phyloP scores from a whole-genome alignment of 768 basidiomycete species.

The Favolaschia claudopus region DNA sequence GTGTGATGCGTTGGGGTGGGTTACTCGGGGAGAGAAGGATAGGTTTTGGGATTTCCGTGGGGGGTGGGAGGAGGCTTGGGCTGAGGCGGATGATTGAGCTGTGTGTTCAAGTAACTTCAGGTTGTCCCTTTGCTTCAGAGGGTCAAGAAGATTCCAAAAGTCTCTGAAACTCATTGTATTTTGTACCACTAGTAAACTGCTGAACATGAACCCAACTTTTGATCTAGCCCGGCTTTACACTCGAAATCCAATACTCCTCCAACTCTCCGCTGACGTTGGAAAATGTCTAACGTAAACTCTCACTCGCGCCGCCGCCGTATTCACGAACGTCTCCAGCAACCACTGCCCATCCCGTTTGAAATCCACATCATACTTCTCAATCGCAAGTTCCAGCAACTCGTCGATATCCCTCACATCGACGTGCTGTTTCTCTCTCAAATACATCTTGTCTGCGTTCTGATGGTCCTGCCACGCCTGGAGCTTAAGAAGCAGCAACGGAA shows the following conservation, averaged over 20 bases:
- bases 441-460: conserved; percentile 33
- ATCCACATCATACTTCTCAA: conserved; percentile 30
- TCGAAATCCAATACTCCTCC: conserved; percentile 31
- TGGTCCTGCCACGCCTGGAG: conserved; percentile 53
- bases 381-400: conserved; percentile 48
- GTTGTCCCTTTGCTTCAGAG: no score
- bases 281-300: conserved; percentile 29
- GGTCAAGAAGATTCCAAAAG: no score
- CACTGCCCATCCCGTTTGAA: conserved; percentile 32
- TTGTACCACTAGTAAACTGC: no score
- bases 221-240: no score
- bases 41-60: conserved; percentile 63
- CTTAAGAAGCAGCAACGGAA: conserved; percentile 49
- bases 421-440: conserved; percentile 46
- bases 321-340: conserved; percentile 39
- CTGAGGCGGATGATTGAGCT: not conserved
- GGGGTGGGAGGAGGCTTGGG: conserved; percentile 70
- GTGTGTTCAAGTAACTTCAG: no score
- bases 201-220: no score
- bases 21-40: conserved; percentile 56
- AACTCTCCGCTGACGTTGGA: conserved; percentile 25
- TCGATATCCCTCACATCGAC: conserved; percentile 51
- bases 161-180: no score
- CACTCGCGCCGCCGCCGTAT: conserved; percentile 34
- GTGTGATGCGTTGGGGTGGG: conserved; percentile 66